Percentiles rank a stretch among this genome's conserved stretches.
Evolutionary conservation across 1,284 basidiomycete genomes (phyloP).

Genomic region (Ustilago hordei): DNA sequence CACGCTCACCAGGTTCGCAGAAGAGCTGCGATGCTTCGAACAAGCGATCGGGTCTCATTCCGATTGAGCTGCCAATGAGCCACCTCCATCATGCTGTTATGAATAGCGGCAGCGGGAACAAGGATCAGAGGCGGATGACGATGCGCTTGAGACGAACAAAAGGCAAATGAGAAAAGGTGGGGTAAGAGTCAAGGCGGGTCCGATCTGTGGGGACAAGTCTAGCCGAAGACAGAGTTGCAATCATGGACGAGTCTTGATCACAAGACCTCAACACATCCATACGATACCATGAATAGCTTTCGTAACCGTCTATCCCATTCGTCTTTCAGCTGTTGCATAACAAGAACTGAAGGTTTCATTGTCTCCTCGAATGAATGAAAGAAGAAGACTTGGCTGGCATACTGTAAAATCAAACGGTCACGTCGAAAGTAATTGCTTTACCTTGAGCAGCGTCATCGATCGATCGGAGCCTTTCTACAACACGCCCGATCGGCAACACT

Average conservation of each 20-base stretch:
- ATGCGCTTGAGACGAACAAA: neutral
- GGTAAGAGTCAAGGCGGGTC: neutral
- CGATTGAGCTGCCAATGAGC: neutral
- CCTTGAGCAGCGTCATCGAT: constrained; percentile 1
- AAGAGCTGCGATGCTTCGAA: neutral
- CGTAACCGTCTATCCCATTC: neutral
- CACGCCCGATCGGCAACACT: constrained; percentile 8
- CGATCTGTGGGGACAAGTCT: constrained; percentile 10
- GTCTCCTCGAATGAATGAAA: neutral
- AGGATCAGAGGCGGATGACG: constrained; percentile 5
- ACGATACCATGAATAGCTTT: neutral
- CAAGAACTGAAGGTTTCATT: too few relatives aligned
- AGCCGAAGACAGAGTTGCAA: constrained; percentile 2
- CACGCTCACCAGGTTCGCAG: neutral
- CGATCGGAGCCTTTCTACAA: constrained; percentile 13
- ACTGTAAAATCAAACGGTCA: neutral
- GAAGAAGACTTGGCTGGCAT: neutral
- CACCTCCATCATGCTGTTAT: neutral
- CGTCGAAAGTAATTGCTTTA: constrained; percentile 2
- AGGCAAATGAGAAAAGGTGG: constrained; percentile 1
- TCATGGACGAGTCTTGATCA: constrained; percentile 9
- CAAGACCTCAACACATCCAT: neutral
- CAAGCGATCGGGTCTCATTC: neutral
- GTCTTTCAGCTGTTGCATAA: neutral
- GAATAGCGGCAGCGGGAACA: neutral